phyloP scores from a whole-genome alignment of 1,284 basidiomycete genomes.

The Naganishia cerealis region DNA sequence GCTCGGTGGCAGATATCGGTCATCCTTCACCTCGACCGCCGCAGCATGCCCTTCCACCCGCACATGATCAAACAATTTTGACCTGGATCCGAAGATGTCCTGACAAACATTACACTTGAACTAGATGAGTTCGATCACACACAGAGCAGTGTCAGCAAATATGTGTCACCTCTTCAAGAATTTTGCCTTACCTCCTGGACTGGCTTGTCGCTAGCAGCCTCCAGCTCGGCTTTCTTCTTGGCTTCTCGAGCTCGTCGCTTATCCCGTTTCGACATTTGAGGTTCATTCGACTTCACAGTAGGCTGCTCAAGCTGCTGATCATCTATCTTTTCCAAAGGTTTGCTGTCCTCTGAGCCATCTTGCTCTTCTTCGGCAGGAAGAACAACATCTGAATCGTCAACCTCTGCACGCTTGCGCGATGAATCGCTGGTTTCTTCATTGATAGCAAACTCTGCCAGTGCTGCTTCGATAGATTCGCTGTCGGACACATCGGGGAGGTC shows the following conservation, averaged over 20 bases:
- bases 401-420: constrained; percentile 33
- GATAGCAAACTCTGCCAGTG: constrained; percentile 30
- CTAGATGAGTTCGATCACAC: not conserved
- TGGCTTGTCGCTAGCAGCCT: constrained; percentile 36
- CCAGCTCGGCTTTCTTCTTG: constrained; percentile 65
- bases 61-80: constrained; percentile 36
- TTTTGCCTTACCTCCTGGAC: constrained; percentile 13
- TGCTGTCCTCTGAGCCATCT: not conserved
- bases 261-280: constrained; percentile 71
- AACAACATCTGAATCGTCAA: constrained; percentile 20
- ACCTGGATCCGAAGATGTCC: constrained; percentile 29
- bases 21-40: constrained; percentile 21
- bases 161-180: no score
- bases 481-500: constrained; percentile 39
- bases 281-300: constrained; percentile 36
- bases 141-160: not conserved
- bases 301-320: constrained; percentile 16
- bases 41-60: constrained; percentile 33
- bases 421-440: constrained; percentile 30
- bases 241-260: constrained; percentile 75
- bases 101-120: constrained; percentile 34
- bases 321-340: constrained; percentile 26
- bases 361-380: constrained; percentile 30
- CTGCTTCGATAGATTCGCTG: constrained; percentile 40
- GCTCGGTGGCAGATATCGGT: not conserved